phyloP scores from a whole-genome alignment of 192 early-diverging fungal genomes.

The Chytriomyces confervae region DNA sequence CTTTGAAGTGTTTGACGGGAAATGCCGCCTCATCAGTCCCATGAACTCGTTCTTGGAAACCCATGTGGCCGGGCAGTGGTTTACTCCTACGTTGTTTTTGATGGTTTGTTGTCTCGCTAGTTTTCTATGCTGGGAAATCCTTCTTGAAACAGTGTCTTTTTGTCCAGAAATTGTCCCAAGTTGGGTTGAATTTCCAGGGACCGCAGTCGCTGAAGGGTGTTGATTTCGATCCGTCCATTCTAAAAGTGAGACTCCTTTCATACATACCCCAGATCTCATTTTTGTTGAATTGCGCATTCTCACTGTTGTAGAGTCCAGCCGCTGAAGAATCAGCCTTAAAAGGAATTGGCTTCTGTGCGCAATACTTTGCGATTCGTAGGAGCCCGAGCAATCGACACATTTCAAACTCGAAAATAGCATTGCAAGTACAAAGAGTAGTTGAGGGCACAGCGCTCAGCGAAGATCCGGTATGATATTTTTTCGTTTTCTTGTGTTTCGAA shows the following conservation, averaged over 20 bases:
- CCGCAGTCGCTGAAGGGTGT: conserved; percentile 49
- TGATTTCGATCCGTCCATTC: conserved; percentile 52
- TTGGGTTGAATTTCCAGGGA: conserved; percentile 54
- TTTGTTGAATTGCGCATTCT: background rate
- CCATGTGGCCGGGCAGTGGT: conserved; percentile 33
- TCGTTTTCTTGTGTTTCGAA: too few relatives aligned
- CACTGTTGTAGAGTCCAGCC: conserved; percentile 44
- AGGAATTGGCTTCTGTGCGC: conserved; percentile 48
- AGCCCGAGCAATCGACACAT: conserved; percentile 44
- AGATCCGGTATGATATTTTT: background rate
- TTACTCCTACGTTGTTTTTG: conserved; percentile 49
- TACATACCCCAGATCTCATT: background rate
- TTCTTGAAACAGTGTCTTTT: background rate
- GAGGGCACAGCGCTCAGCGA: conserved; percentile 13
- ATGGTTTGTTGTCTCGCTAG: conserved; percentile 37
- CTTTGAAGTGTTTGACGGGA: conserved; percentile 50
- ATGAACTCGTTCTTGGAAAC: conserved; percentile 34
- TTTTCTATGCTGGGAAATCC: background rate
- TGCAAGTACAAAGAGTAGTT: conserved; percentile 37
- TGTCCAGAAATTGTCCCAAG: conserved; percentile 45
- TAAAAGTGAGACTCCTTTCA: conserved; percentile 45
- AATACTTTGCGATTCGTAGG: conserved; percentile 32
- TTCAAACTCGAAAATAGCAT: conserved; percentile 44
- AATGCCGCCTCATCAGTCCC: conserved; percentile 45
- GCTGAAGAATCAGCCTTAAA: conserved; percentile 45